Evolutionary conservation across 352 stramenopile species (phyloP).

Genomic region (Pythium pyrilobum): DNA sequence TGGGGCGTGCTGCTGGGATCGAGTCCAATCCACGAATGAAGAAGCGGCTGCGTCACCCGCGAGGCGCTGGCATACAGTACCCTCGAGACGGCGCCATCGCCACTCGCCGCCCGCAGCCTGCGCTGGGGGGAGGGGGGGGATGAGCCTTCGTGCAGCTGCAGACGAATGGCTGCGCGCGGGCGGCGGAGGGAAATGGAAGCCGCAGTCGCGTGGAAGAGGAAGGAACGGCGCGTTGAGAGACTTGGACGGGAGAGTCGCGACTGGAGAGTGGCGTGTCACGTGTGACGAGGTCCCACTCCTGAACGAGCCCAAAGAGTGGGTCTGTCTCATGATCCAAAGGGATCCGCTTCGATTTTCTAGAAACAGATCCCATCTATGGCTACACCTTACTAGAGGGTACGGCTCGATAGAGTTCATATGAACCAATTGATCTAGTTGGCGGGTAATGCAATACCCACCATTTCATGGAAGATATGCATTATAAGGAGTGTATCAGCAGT

Average conservation of each 20-base stretch:
- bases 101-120: too few species aligned
- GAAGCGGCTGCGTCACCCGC: not conserved
- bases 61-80: not conserved
- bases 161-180: conserved; percentile 14
- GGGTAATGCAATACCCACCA: too few species aligned
- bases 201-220: not conserved
- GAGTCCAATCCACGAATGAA: conserved; percentile 9
- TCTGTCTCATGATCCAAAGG: conserved; percentile 7
- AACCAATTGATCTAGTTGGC: too few species aligned
- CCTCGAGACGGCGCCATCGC: too few species aligned
- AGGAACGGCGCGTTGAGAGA: not conserved
- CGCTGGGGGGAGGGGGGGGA: too few species aligned
- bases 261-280: conserved; percentile 10
- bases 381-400: too few species aligned
- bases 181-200: not conserved
- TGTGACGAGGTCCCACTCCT: conserved; percentile 12
- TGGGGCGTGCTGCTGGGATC: not conserved
- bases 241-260: too few species aligned
- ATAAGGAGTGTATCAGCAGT: not conserved
- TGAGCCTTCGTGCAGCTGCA: too few species aligned
- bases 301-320: not conserved
- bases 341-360: conserved; percentile 6
- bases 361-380: too few species aligned
- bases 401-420: too few species aligned
- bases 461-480: too few species aligned